These are phyloP conservation scores for Apium graveolens DNA, from an alignment of 129 eudicot genomes.

Conservation along the genomic window DNA sequence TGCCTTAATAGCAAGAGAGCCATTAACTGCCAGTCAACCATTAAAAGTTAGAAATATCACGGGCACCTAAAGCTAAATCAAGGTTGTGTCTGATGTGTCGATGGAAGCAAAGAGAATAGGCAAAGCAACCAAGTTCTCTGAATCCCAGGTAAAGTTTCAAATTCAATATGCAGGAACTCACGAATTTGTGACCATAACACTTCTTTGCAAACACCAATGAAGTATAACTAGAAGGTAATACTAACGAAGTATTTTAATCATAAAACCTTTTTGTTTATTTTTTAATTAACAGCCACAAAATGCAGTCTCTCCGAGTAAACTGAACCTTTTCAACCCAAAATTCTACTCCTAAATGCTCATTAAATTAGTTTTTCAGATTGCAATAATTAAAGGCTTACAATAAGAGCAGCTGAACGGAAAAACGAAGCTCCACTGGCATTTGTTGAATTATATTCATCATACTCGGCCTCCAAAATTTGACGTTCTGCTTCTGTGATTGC, in stretches of 20 bases:
- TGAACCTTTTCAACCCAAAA: background rate
- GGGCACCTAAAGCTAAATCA: background rate
- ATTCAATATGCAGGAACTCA: background rate
- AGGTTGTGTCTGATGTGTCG: too few relatives aligned
- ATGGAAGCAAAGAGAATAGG: background rate
- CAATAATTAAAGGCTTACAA: conserved; percentile 40
- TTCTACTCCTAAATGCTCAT: background rate
- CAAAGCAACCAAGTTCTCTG: background rate
- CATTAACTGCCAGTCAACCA: conserved; percentile 52
- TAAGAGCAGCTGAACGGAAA: conserved; percentile 93
- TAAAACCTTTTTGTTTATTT: background rate
- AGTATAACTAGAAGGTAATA: background rate
- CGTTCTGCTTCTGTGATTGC: conserved; percentile 95
- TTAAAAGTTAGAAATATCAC: background rate
- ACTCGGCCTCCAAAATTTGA: conserved; percentile 81
- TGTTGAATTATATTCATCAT: conserved; percentile 73
- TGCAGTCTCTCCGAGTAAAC: background rate
- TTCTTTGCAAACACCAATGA: background rate
- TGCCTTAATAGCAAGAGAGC: conserved; percentile 83
- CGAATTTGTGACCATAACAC: background rate
- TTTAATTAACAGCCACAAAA: background rate
- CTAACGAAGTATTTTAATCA: background rate
- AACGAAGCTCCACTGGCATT: conserved; percentile 94
- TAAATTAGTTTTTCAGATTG: background rate
- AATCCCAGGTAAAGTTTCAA: background rate